Percentiles rank a stretch among this genome's conserved stretches.
phyloP scores from a whole-genome alignment of 345 rosid species.

The Moringa oleifera region DNA sequence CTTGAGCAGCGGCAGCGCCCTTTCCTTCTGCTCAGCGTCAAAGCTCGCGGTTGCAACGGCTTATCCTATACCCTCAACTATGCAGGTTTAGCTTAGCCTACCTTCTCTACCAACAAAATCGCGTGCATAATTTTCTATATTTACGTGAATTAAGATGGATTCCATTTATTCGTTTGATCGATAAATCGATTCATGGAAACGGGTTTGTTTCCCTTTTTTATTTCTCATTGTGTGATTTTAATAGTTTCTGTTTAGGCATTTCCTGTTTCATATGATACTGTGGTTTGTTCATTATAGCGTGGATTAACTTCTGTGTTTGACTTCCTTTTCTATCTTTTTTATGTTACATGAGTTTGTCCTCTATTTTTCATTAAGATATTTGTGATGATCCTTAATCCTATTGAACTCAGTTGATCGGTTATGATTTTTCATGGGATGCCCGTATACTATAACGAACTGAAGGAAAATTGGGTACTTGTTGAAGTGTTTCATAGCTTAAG shows the following conservation, averaged over 20 bases:
- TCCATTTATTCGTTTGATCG: background rate
- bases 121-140: background rate
- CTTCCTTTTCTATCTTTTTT: too few relatives aligned
- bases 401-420: too few relatives aligned
- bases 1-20: conserved; percentile 51
- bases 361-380: too few relatives aligned
- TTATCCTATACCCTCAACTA: conserved; percentile 65
- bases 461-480: too few relatives aligned
- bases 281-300: background rate
- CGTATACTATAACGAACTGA: too few relatives aligned
- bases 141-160: background rate
- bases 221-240: too few relatives aligned
- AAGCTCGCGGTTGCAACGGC: conserved; percentile 74
- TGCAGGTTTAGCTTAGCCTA: conserved; percentile 32
- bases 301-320: too few relatives aligned
- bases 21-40: conserved; percentile 55
- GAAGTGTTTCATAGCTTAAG: too few relatives aligned
- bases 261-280: background rate
- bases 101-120: background rate
- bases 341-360: too few relatives aligned
- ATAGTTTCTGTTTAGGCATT: background rate
- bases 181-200: background rate
- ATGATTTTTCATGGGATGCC: too few relatives aligned
- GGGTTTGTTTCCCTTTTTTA: too few relatives aligned
- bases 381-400: too few relatives aligned